A percentile compares a stretch with the other conserved stretches of the same genome.
These are phyloP conservation scores for Lodderomyces beijingensis DNA, from an alignment of 1,139 yeast species.

Conservation along the genomic window DNA sequence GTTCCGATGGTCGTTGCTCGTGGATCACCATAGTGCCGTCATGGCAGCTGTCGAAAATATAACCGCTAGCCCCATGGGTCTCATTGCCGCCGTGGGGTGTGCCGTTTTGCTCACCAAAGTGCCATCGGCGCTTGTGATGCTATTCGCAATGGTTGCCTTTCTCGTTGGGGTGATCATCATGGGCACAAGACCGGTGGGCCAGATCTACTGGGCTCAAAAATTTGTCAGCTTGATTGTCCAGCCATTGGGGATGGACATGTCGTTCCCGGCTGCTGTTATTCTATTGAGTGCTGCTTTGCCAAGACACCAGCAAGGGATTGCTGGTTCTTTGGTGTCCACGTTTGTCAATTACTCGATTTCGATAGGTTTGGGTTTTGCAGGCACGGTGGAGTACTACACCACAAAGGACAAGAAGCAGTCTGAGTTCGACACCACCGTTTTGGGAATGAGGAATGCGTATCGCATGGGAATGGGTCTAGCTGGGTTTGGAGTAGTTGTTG, in stretches of 20 bases:
- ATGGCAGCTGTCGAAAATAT: conserved; percentile 34
- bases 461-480: conserved; percentile 51
- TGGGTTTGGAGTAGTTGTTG: conserved; percentile 38
- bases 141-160: conserved; percentile 43
- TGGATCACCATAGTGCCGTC: conserved; percentile 31
- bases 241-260: conserved; percentile 62
- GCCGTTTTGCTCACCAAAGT: conserved; percentile 33
- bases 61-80: conserved; percentile 41
- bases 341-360: conserved; percentile 61
- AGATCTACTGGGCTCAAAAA: conserved; percentile 51
- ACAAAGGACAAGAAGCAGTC: conserved; percentile 22
- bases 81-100: conserved; percentile 42
- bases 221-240: conserved; percentile 45
- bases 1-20: conserved; percentile 29
- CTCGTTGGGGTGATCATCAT: conserved; percentile 35
- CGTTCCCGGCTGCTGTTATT: conserved; percentile 60
- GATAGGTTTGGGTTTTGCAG: conserved; percentile 61
- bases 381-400: conserved; percentile 50
- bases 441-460: conserved; percentile 42
- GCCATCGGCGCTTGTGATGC: conserved; percentile 41
- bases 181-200: conserved; percentile 44
- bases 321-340: conserved; percentile 60
- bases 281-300: conserved; percentile 51
- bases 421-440: conserved; percentile 20
- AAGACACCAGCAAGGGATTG: conserved; percentile 54